phyloP scores from a whole-genome alignment of 2,329 filamentous ascomycete genomes.

The Aspergillus sp. region DNA sequence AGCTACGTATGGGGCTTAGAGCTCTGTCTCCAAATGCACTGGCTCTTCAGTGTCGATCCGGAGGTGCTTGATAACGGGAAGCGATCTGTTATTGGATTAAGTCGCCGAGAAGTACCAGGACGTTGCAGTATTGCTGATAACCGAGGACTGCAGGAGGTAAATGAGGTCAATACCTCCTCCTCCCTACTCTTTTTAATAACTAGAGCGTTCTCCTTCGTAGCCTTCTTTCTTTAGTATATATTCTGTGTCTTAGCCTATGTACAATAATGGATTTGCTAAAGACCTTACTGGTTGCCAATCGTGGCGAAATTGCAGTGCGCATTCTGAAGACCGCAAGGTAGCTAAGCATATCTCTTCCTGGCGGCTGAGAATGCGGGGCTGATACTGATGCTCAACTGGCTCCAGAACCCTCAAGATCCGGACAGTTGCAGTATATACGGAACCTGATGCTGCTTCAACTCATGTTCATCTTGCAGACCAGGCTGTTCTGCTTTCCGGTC shows the following conservation, averaged over 20 bases:
- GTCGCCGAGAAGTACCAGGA: not conserved
- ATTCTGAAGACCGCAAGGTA: slow-evolving; percentile 45
- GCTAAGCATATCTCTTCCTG: not conserved
- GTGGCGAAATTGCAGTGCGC: slow-evolving; percentile 51
- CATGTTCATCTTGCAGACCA: slow-evolving; percentile 50
- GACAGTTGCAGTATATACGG: slow-evolving; percentile 52
- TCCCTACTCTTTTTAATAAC: not conserved
- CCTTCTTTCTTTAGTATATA: not conserved
- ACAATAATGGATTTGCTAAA: slow-evolving; percentile 35
- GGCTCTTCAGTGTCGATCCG: not conserved
- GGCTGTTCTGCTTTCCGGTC: slow-evolving; percentile 43
- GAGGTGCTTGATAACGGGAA: not conserved
- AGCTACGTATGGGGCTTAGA: too few relatives aligned
- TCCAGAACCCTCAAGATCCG: slow-evolving; percentile 38
- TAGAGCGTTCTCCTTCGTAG: not conserved
- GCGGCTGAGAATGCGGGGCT: not conserved
- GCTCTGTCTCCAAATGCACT: too few relatives aligned
- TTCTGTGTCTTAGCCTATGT: not conserved
- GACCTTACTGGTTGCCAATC: slow-evolving; percentile 50
- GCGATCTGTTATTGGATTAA: not conserved
- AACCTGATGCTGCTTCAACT: slow-evolving; percentile 46
- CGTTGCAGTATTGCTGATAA: not conserved
- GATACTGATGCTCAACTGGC: not conserved
- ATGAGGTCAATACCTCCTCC: not conserved
- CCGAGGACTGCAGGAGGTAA: not conserved